Percentiles rank a stretch among this genome's conserved stretches.
Evolutionary conservation across 2,329 filamentous ascomycete species (phyloP).

Genomic region (Colletotrichum costaricense): DNA sequence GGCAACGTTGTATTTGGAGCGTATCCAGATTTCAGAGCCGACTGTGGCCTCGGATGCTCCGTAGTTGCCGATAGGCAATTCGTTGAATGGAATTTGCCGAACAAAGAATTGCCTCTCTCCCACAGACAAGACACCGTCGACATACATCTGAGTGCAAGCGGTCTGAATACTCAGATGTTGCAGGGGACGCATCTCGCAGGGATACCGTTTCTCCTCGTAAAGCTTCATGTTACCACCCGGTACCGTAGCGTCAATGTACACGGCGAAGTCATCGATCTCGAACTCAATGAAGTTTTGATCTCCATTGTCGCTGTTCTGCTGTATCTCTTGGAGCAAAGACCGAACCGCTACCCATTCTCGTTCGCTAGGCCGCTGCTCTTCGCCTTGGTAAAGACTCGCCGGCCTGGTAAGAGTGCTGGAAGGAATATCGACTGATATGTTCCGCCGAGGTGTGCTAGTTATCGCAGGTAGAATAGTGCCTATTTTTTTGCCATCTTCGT

Average conservation of each 20-base stretch:
- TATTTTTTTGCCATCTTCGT: not conserved
- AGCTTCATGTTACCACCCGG: constrained; percentile 37
- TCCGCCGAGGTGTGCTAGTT: not conserved
- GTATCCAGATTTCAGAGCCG: constrained; percentile 71
- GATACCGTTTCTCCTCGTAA: constrained; percentile 20
- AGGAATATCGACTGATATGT: constrained; percentile 20
- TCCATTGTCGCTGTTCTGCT: constrained; percentile 7
- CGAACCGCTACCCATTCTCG: constrained; percentile 47
- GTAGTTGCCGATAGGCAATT: constrained; percentile 76
- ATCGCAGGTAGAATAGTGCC: not conserved
- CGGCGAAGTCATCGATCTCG: constrained; percentile 66
- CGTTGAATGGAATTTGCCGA: constrained; percentile 63
- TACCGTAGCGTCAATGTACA: constrained; percentile 58
- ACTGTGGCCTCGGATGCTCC: constrained; percentile 59
- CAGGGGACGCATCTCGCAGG: constrained; percentile 64
- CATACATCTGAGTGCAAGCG: constrained; percentile 55
- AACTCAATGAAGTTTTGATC: constrained; percentile 56
- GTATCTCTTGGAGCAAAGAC: constrained; percentile 41
- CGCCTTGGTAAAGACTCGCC: constrained; percentile 38
- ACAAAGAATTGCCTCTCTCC: constrained; percentile 62
- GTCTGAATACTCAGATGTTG: constrained; percentile 58
- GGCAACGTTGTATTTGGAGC: constrained; percentile 58
- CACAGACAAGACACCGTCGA: constrained; percentile 69
- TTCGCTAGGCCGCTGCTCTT: constrained; percentile 37
- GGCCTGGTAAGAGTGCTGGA: constrained; percentile 21